phyloP scores from a whole-genome alignment of 768 basidiomycete species.

The Lactifluus hygrophoroides region DNA sequence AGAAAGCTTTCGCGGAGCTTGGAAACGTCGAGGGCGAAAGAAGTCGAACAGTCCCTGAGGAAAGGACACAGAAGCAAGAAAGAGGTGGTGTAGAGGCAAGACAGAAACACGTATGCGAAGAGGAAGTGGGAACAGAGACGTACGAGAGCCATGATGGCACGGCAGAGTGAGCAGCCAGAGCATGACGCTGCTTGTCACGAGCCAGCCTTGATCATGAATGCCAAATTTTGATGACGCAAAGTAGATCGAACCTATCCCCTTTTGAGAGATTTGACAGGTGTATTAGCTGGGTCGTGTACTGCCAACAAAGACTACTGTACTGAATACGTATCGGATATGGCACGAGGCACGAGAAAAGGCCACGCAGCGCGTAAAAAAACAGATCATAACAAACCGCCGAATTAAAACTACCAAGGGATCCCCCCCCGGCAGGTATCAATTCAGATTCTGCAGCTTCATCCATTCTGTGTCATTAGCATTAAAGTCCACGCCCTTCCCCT shows the following conservation, averaged over 20 bases:
- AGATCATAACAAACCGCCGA: background rate
- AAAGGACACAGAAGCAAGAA: slow-evolving; percentile 20
- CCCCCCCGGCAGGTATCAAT: slow-evolving; percentile 31
- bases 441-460: slow-evolving; percentile 75
- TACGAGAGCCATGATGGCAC: background rate
- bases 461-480: slow-evolving; percentile 80
- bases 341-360: background rate
- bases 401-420: background rate
- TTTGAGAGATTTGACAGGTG: too few species aligned
- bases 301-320: background rate
- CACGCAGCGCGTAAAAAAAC: background rate
- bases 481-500: slow-evolving; percentile 71
- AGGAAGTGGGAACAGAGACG: slow-evolving; percentile 7
- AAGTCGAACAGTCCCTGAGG: slow-evolving; percentile 12
- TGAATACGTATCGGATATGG: background rate
- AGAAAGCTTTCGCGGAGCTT: background rate
- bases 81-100: slow-evolving; percentile 18
- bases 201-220: background rate
- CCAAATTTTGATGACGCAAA: too few species aligned
- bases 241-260: too few species aligned
- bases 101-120: slow-evolving; percentile 9
- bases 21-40: slow-evolving; percentile 12
- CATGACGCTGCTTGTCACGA: too few species aligned
- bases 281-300: background rate
- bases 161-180: too few species aligned